Evolutionary conservation across 2,329 filamentous ascomycete species (phyloP).

Genomic region (Beauveria asiatica): DNA sequence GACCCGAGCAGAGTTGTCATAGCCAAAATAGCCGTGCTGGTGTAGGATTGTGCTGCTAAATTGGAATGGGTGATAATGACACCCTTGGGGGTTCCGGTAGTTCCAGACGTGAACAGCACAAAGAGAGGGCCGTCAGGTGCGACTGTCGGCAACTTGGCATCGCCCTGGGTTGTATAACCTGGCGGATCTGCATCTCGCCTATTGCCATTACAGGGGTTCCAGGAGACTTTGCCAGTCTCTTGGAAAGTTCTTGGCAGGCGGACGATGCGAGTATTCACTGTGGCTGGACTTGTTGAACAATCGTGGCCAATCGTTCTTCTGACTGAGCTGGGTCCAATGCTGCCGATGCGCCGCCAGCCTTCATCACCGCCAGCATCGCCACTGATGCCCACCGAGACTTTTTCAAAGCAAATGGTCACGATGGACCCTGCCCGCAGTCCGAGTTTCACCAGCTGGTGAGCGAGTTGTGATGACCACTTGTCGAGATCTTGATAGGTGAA

Average conservation of each 20-base stretch:
- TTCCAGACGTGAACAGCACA: constrained; percentile 16
- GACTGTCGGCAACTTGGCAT: neutral
- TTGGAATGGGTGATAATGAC: constrained; percentile 15
- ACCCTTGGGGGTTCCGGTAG: constrained; percentile 17
- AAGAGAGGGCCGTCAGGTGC: constrained; percentile 12
- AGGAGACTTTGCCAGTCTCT: neutral
- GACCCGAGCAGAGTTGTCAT: constrained; percentile 6
- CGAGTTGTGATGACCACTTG: constrained; percentile 9
- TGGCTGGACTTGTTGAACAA: neutral
- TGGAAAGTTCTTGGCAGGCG: neutral
- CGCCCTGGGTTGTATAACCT: neutral
- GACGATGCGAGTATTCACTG: neutral
- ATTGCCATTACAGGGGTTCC: neutral
- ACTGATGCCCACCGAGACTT: constrained; percentile 21
- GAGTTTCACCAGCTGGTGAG: constrained; percentile 12
- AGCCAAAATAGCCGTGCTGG: constrained; percentile 10
- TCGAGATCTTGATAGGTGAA: constrained; percentile 19
- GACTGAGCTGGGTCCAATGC: constrained; percentile 20
- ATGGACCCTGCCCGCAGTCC: neutral
- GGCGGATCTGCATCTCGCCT: neutral
- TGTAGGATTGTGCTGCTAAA: constrained; percentile 6
- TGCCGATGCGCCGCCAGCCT: constrained; percentile 24
- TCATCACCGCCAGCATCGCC: constrained; percentile 23
- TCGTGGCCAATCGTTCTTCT: constrained; percentile 10
- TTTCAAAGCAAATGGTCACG: constrained; percentile 20